Conservation (phyloP, 352 stramenopile genomes). For the Elongisporangium prolatum region DNA sequence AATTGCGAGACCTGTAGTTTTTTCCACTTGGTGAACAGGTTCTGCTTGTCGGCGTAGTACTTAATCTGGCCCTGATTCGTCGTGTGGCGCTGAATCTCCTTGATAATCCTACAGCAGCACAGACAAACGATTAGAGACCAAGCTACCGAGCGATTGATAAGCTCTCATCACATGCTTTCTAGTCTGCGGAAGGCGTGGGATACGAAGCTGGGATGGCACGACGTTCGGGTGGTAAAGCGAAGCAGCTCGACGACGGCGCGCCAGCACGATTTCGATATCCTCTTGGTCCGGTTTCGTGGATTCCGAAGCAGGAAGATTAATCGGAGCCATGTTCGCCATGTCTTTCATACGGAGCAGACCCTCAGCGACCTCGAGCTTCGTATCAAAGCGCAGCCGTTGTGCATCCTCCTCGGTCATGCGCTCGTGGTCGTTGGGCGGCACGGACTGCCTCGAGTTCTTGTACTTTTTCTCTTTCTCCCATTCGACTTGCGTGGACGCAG, state of each 20-base stretch:
- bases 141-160: background rate
- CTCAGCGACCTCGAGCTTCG: slow-evolving; percentile 56
- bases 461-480: slow-evolving; percentile 46
- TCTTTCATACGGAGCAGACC: slow-evolving; percentile 41
- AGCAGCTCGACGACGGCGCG: slow-evolving; percentile 6
- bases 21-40: slow-evolving; percentile 75
- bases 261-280: slow-evolving; percentile 11
- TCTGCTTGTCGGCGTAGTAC: slow-evolving; percentile 63
- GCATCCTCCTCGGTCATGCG: slow-evolving; percentile 20
- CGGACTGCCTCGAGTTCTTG: slow-evolving; percentile 21
- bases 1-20: slow-evolving; percentile 53
- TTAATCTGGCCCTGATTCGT: slow-evolving; percentile 54
- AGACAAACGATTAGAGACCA: background rate
- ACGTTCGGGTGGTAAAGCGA: slow-evolving; percentile 26
- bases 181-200: slow-evolving; percentile 52
- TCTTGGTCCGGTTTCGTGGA: background rate
- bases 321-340: slow-evolving; percentile 7
- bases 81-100: slow-evolving; percentile 52
- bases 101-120: slow-evolving; percentile 33
- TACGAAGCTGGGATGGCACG: slow-evolving; percentile 27
- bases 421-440: slow-evolving; percentile 16
- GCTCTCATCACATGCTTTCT: slow-evolving; percentile 34
- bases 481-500: slow-evolving; percentile 32
- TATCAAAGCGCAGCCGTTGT: slow-evolving; percentile 38
- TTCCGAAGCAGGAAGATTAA: background rate